Percentiles rank a stretch among this genome's conserved stretches.
These are phyloP conservation scores for Hypoxylon lienhwacheense DNA, from an alignment of 495 filamentous ascomycete genomes.

Conservation along the genomic window DNA sequence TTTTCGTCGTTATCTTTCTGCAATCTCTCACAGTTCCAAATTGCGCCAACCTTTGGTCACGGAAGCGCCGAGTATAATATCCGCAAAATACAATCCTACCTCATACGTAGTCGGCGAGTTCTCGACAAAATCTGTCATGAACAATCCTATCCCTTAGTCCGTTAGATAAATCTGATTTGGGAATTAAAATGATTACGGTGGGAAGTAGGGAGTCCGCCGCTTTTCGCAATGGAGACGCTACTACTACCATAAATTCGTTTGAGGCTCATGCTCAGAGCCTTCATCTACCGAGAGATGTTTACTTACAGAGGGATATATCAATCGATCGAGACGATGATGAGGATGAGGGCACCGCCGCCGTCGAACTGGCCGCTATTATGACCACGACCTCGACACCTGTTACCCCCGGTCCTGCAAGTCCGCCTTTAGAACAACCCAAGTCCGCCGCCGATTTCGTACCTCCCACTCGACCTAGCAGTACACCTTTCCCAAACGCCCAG, in stretches of 20 bases:
- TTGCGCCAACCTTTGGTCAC: not conserved
- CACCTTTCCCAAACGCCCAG: slow-evolving; percentile 58
- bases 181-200: slow-evolving; percentile 25
- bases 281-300: slow-evolving; percentile 34
- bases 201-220: slow-evolving; percentile 20
- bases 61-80: not conserved
- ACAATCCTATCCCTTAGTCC: slow-evolving; percentile 15
- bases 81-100: not conserved
- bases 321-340: slow-evolving; percentile 38
- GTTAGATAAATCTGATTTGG: slow-evolving; percentile 12
- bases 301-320: slow-evolving; percentile 31
- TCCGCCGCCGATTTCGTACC: slow-evolving; percentile 53
- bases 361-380: slow-evolving; percentile 54
- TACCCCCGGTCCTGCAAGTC: slow-evolving; percentile 56
- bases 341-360: slow-evolving; percentile 48
- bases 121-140: slow-evolving; percentile 26
- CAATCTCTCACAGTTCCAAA: not conserved
- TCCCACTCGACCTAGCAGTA: slow-evolving; percentile 57
- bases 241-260: slow-evolving; percentile 11
- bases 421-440: slow-evolving; percentile 50
- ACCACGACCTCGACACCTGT: slow-evolving; percentile 55
- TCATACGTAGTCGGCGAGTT: slow-evolving; percentile 4
- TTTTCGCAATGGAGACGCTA: slow-evolving; percentile 30
- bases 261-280: slow-evolving; percentile 31
- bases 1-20: no score